Evolutionary conservation across 73 alveolate species (phyloP).

Genomic region (Blepharisma stoltei): DNA sequence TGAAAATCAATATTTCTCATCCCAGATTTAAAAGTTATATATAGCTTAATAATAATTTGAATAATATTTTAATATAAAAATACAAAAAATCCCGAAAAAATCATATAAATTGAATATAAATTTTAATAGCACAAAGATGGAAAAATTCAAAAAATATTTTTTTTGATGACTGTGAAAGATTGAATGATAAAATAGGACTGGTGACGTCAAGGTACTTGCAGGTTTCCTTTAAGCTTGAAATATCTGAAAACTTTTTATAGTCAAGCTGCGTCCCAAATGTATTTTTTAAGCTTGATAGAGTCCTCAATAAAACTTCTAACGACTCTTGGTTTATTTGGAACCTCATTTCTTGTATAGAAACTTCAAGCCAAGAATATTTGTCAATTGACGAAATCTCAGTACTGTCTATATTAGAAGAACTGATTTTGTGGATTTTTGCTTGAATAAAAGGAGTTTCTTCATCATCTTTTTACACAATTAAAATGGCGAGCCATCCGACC

Average conservation of each 20-base stretch:
- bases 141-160: slow-evolving; percentile 49
- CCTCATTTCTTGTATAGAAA: slow-evolving; percentile 48
- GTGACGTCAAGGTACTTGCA: slow-evolving; percentile 34
- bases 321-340: slow-evolving; percentile 44
- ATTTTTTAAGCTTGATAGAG: not conserved
- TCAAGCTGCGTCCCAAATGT: slow-evolving; percentile 37
- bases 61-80: slow-evolving; percentile 38
- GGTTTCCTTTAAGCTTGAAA: slow-evolving; percentile 49
- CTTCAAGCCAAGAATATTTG: slow-evolving; percentile 33
- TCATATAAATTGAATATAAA: slow-evolving; percentile 33
- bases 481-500: no score
- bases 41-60: not conserved
- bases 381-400: not conserved
- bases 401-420: not conserved
- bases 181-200: slow-evolving; percentile 31
- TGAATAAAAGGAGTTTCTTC: slow-evolving; percentile 53
- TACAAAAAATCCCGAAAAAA: slow-evolving; percentile 38
- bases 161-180: slow-evolving; percentile 18
- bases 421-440: slow-evolving; percentile 1
- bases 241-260: slow-evolving; percentile 30
- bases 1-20: slow-evolving; percentile 21
- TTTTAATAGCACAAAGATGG: slow-evolving; percentile 56
- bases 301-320: not conserved
- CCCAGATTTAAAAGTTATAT: slow-evolving; percentile 34
- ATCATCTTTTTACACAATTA: slow-evolving; percentile 28